These are phyloP conservation scores for Rosa hybrid DNA, from an alignment of 331 rosid species.

Conservation along the genomic window DNA sequence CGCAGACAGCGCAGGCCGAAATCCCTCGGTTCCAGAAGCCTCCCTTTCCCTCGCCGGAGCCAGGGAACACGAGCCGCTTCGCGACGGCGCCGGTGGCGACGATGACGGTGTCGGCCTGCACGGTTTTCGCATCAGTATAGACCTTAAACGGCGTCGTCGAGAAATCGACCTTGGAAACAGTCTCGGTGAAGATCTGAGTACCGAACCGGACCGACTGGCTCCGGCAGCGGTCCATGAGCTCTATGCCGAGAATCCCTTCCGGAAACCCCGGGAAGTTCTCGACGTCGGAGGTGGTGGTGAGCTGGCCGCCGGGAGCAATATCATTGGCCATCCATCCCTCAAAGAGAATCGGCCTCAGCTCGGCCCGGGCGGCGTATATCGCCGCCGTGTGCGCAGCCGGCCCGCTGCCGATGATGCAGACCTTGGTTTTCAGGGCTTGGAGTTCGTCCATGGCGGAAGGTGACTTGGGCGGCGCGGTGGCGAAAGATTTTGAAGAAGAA, in stretches of 20 bases:
- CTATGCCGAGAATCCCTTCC: constrained; percentile 61
- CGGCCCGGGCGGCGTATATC: constrained; percentile 77
- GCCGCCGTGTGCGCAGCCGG: constrained; percentile 94
- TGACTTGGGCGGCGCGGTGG: constrained; percentile 25
- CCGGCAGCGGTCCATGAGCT: constrained; percentile 74
- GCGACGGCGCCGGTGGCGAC: constrained; percentile 87
- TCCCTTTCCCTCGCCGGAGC: constrained; percentile 59
- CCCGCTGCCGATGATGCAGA: constrained; percentile 89
- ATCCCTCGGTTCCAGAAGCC: constrained; percentile 90
- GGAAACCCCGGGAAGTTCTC: constrained; percentile 92
- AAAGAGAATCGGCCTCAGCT: constrained; percentile 82
- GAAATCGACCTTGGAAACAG: constrained; percentile 67
- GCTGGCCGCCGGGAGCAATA: constrained; percentile 90
- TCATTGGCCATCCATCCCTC: constrained; percentile 96
- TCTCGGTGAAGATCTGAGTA: constrained; percentile 69
- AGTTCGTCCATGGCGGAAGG: constrained; percentile 36
- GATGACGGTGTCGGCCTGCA: constrained; percentile 59
- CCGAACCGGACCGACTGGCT: constrained; percentile 70
- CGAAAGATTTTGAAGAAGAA: constrained; percentile 6
- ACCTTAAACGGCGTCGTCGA: constrained; percentile 59
- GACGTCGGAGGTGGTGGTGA: constrained; percentile 86
- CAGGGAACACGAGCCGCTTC: constrained; percentile 55
- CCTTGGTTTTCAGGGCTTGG: constrained; percentile 49
- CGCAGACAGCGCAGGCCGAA: constrained; percentile 89
- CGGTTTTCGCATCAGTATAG: constrained; percentile 51